phyloP scores from a whole-genome alignment of 2,329 filamentous ascomycete species.

The Dothideomycetes sp. region DNA sequence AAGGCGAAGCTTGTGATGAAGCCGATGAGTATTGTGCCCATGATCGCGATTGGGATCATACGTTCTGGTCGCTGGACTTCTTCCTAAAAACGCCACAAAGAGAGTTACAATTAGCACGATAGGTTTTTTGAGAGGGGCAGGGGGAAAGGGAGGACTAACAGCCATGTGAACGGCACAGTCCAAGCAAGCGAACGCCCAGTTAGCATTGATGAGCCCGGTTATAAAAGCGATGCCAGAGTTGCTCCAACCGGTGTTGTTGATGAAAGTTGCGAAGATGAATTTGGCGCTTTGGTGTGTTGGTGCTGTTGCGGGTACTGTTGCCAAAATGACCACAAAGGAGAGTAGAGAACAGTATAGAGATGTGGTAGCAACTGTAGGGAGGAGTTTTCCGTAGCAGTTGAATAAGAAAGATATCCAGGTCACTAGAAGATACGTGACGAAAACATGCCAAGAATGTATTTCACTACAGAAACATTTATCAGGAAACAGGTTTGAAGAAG shows the following conservation, averaged over 20 bases:
- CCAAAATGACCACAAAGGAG: slow-evolving; percentile 41
- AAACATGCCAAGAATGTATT: slow-evolving; percentile 28
- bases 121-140: too few species aligned
- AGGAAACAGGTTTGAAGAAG: slow-evolving; percentile 24
- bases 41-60: slow-evolving; percentile 42
- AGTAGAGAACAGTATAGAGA: slow-evolving; percentile 39
- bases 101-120: too few species aligned
- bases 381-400: slow-evolving; percentile 25
- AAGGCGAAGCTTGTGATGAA: slow-evolving; percentile 43
- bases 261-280: slow-evolving; percentile 45
- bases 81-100: too few species aligned
- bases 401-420: slow-evolving; percentile 42
- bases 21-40: slow-evolving; percentile 41
- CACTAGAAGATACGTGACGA: slow-evolving; percentile 37
- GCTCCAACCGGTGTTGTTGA: slow-evolving; percentile 43
- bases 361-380: slow-evolving; percentile 33
- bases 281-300: slow-evolving; percentile 36
- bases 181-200: slow-evolving; percentile 43
- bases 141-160: too few species aligned
- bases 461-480: slow-evolving; percentile 17
- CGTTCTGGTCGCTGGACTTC: slow-evolving; percentile 40
- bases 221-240: slow-evolving; percentile 42
- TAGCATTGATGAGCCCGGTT: slow-evolving; percentile 43
- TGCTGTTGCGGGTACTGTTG: slow-evolving; percentile 38
- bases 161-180: slow-evolving; percentile 44